These are phyloP conservation scores for Ustilago sp. DNA, from an alignment of 1,284 basidiomycete genomes.

Conservation along the genomic window DNA sequence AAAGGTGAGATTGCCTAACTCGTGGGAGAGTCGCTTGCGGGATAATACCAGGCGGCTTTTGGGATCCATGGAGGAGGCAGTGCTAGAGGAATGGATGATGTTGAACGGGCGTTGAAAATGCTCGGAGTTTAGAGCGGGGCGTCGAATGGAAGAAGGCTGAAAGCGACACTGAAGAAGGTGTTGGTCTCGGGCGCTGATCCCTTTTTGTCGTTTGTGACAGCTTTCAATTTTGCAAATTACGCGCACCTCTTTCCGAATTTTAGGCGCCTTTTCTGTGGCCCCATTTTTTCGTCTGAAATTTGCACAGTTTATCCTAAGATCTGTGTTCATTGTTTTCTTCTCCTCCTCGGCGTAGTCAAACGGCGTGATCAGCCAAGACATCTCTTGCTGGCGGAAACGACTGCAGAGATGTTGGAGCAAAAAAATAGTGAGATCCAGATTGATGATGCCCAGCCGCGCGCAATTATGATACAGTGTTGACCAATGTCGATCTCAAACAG, in stretches of 20 bases:
- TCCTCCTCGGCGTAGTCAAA: background rate
- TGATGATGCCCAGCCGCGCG: background rate
- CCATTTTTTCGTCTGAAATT: background rate
- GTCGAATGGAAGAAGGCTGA: background rate
- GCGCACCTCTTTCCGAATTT: background rate
- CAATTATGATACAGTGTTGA: too few relatives aligned
- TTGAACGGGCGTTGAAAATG: background rate
- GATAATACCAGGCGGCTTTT: background rate
- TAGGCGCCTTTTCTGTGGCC: background rate
- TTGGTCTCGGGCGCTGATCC: background rate
- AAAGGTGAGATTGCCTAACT: too few relatives aligned
- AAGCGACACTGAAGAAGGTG: background rate
- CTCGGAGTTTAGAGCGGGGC: conserved; percentile 1
- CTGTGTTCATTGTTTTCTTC: background rate
- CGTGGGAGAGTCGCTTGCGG: background rate
- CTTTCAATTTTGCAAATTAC: background rate
- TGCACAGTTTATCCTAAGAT: background rate
- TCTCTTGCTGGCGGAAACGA: background rate
- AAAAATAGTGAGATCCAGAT: too few relatives aligned
- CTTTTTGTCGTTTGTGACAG: background rate
- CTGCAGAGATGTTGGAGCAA: too few relatives aligned
- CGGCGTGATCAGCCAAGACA: background rate
- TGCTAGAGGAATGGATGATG: background rate
- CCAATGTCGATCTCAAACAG: conserved; percentile 1
- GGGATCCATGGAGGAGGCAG: background rate